phyloP scores from a whole-genome alignment of 2,329 filamentous ascomycete species.

The Penicillium sp. region DNA sequence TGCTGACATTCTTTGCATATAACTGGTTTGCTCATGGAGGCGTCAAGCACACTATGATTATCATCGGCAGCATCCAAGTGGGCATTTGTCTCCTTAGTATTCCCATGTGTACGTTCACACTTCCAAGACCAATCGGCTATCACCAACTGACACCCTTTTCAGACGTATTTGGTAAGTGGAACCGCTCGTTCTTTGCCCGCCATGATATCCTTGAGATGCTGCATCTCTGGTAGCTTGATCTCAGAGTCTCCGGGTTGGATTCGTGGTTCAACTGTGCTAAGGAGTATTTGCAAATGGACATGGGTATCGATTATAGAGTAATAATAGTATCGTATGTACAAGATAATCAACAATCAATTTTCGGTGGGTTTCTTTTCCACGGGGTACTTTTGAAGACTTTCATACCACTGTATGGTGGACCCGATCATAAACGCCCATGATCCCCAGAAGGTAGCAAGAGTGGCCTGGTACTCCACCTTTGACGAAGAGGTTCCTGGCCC shows the following conservation, averaged over 20 bases:
- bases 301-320: conserved; percentile 1
- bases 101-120: conserved; percentile 69
- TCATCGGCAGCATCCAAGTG: conserved; percentile 75
- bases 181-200: conserved; percentile 72
- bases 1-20: conserved; percentile 79
- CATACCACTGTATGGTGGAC: conserved; percentile 52
- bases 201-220: conserved; percentile 66
- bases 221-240: conserved; percentile 26
- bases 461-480: conserved; percentile 50
- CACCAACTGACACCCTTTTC: not conserved
- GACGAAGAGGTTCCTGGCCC: conserved; percentile 49
- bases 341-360: not conserved
- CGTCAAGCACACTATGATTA: conserved; percentile 64
- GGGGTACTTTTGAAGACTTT: conserved; percentile 50
- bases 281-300: not conserved
- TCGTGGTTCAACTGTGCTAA: not conserved
- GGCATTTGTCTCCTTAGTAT: conserved; percentile 73
- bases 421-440: conserved; percentile 47
- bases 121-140: not conserved
- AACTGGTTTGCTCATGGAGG: conserved; percentile 71
- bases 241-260: not conserved
- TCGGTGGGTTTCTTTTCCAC: conserved; percentile 56
- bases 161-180: conserved; percentile 79
- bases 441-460: conserved; percentile 49
- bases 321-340: not conserved